These are phyloP conservation scores for Lepidopterella palustris DNA, from an alignment of 495 filamentous ascomycete genomes.

Conservation along the genomic window DNA sequence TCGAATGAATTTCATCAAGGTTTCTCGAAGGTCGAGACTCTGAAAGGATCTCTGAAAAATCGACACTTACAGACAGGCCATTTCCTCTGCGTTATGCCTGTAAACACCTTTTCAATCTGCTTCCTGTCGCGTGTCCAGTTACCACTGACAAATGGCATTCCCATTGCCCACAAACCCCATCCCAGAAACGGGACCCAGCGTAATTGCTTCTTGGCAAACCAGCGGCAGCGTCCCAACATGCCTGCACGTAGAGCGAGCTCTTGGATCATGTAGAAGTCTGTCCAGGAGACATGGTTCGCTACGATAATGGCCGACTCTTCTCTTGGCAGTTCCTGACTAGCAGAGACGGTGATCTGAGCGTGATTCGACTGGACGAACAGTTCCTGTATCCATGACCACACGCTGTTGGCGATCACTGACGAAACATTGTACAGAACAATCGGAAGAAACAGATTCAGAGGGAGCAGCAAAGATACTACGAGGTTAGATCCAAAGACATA, in stretches of 20 bases:
- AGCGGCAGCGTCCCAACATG: constrained; percentile 53
- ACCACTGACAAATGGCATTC: constrained; percentile 50
- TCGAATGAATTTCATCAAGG: neutral
- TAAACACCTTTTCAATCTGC: constrained; percentile 50
- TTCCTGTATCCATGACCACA: constrained; percentile 49
- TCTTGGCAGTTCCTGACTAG: constrained; percentile 38
- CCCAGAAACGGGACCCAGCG: constrained; percentile 51
- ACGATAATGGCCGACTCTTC: constrained; percentile 51
- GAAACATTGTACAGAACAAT: constrained; percentile 44
- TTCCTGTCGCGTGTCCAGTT: constrained; percentile 49
- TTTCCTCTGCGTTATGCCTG: constrained; percentile 39
- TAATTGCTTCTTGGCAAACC: constrained; percentile 53
- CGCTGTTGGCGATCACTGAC: constrained; percentile 44
- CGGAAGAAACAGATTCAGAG: constrained; percentile 43
- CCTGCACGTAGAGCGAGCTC: constrained; percentile 44
- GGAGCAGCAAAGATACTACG: constrained; percentile 47
- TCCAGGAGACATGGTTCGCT: constrained; percentile 52
- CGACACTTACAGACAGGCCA: constrained; percentile 50
- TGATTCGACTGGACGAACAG: constrained; percentile 47
- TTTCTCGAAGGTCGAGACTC: neutral
- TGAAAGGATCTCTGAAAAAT: neutral
- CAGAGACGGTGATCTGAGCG: constrained; percentile 46
- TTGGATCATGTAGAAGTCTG: constrained; percentile 57
- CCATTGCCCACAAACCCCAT: constrained; percentile 56
- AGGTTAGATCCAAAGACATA: constrained; percentile 46